phyloP scores from a whole-genome alignment of 345 rosid species.

The Mallotus nudiflorus region DNA sequence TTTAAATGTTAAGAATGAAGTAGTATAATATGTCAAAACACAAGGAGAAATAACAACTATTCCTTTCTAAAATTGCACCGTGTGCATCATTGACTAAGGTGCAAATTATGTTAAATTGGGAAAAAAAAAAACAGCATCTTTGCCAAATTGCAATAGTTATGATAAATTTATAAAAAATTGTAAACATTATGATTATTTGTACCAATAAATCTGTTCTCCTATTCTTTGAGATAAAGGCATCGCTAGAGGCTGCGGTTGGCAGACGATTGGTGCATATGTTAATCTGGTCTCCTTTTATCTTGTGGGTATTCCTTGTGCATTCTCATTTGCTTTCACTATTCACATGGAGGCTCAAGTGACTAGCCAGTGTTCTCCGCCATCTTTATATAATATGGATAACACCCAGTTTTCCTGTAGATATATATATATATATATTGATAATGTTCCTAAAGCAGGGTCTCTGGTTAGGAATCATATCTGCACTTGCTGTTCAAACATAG shows the following conservation, averaged over 20 bases:
- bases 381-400: not conserved
- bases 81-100: too few relatives aligned
- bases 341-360: conserved; percentile 23
- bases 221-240: conserved; percentile 26
- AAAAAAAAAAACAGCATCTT: too few relatives aligned
- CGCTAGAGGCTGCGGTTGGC: conserved; percentile 63
- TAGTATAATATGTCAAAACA: too few relatives aligned
- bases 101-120: too few relatives aligned
- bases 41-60: too few relatives aligned
- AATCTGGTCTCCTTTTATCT: conserved; percentile 49
- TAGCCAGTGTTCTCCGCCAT: not conserved
- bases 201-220: too few relatives aligned
- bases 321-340: conserved; percentile 43
- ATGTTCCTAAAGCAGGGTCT: conserved; percentile 39
- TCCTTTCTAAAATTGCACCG: too few relatives aligned
- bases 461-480: conserved; percentile 52
- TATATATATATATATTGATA: not conserved
- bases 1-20: too few relatives aligned
- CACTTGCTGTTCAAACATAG: conserved; percentile 42
- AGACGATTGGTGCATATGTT: conserved; percentile 43
- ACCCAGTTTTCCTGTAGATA: not conserved
- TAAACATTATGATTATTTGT: too few relatives aligned
- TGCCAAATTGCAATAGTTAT: too few relatives aligned
- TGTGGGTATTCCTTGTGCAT: conserved; percentile 43
- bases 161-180: too few relatives aligned